A percentile compares a stretch with the other conserved stretches of the same genome.
Conservation (phyloP, 495 filamentous ascomycete species). For the Hypoxylon subgilvum region DNA sequence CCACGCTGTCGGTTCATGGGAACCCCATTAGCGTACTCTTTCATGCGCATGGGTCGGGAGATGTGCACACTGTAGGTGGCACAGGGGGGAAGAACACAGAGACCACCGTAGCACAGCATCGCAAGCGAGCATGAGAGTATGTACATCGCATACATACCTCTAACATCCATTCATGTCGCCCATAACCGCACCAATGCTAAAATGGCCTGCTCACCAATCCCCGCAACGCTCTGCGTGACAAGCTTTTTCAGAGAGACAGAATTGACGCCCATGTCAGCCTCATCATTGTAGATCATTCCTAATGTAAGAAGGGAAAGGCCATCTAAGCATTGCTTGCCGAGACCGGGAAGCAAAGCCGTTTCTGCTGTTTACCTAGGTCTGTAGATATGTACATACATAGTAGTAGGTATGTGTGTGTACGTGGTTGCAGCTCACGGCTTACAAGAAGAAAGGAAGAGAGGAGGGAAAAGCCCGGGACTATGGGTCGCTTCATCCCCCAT, state of each 20-base stretch:
- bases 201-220: slow-evolving; percentile 17
- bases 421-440: too few relatives aligned
- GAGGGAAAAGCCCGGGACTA: slow-evolving; percentile 10
- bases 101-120: slow-evolving; percentile 29
- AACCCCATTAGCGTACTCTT: slow-evolving; percentile 20
- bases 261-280: slow-evolving; percentile 24
- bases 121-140: slow-evolving; percentile 26
- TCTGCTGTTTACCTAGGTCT: too few relatives aligned
- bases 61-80: slow-evolving; percentile 20
- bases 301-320: background rate
- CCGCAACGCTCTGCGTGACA: slow-evolving; percentile 9
- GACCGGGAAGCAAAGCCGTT: background rate
- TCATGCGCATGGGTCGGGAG: slow-evolving; percentile 28
- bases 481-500: slow-evolving; percentile 7
- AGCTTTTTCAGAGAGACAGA: slow-evolving; percentile 22
- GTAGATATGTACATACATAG: too few relatives aligned
- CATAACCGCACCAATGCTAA: slow-evolving; percentile 8
- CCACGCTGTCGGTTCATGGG: slow-evolving; percentile 24
- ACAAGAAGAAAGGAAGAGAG: background rate
- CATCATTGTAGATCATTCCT: slow-evolving; percentile 21
- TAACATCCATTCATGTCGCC: slow-evolving; percentile 18
- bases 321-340: background rate
- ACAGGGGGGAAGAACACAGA: slow-evolving; percentile 21
- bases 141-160: too few relatives aligned
- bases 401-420: too few relatives aligned